Evolutionary conservation across 805 yeast genomes (phyloP).

Genomic region (Blastobotrys peoriensis): DNA sequence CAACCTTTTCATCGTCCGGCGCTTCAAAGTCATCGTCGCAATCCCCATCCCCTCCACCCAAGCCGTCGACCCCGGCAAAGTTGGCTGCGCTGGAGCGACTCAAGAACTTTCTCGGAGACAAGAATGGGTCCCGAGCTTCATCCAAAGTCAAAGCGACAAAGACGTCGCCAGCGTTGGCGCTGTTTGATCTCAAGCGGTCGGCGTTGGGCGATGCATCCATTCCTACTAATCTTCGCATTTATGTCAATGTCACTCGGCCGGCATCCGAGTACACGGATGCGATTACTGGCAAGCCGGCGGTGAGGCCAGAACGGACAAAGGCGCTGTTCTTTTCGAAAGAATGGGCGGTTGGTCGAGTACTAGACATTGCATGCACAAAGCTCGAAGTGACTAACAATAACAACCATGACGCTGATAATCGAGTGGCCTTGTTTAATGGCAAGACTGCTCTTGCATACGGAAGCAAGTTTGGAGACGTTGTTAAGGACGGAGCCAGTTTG

Average conservation of each 20-base stretch:
- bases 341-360: conserved; percentile 21
- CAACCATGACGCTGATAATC: conserved; percentile 8
- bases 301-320: conserved; percentile 21
- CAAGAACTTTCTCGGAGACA: not conserved
- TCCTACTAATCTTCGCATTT: conserved; percentile 28
- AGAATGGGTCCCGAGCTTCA: not conserved
- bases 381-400: conserved; percentile 20
- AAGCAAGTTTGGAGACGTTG: conserved; percentile 11
- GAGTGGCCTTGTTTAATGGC: conserved; percentile 12
- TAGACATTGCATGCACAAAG: conserved; percentile 22
- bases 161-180: conserved; percentile 5
- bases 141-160: not conserved
- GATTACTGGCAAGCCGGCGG: conserved; percentile 12
- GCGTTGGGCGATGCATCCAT: conserved; percentile 36
- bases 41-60: not conserved
- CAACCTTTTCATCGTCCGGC: not conserved
- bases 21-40: not conserved
- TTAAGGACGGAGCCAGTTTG: conserved; percentile 13
- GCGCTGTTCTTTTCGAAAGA: conserved; percentile 22
- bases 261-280: conserved; percentile 17
- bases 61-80: not conserved
- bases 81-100: not conserved
- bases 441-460: conserved; percentile 9
- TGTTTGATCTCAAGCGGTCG: conserved; percentile 23
- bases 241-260: conserved; percentile 27